Percentiles rank a stretch among this genome's conserved stretches.
Evolutionary conservation across 2,329 filamentous ascomycete genomes (phyloP).

Genomic region (Periglandula ipomoeae): DNA sequence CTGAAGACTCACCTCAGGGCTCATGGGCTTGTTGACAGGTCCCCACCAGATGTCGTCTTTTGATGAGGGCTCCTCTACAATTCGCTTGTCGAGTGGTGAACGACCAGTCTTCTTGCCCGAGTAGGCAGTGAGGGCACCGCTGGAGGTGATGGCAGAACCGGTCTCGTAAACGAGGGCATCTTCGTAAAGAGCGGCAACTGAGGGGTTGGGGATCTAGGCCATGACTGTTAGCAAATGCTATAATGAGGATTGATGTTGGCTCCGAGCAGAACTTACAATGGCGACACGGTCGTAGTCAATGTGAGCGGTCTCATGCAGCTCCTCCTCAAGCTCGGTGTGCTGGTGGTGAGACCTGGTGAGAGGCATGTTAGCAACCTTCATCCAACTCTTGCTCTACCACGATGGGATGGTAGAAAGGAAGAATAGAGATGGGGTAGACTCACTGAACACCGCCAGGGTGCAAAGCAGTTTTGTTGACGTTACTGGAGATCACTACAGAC

Average conservation of each 20-base stretch:
- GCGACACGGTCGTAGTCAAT: conserved; percentile 98
- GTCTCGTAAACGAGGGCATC: conserved; percentile 95
- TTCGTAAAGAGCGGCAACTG: conserved; percentile 93
- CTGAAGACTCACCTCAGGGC: conserved; percentile 63
- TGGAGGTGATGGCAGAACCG: conserved; percentile 92
- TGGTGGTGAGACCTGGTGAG: conserved; percentile 62
- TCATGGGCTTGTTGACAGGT: conserved; percentile 99
- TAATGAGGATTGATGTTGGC: background rate
- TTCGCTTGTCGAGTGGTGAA: conserved; percentile 93
- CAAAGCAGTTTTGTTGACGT: conserved; percentile 84
- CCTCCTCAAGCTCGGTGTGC: conserved; percentile 94
- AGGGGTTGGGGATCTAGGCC: conserved; percentile 71
- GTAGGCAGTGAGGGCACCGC: conserved; percentile 91
- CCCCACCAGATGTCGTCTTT: conserved; percentile 98
- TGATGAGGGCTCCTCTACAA: conserved; percentile 84
- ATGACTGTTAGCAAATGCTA: background rate
- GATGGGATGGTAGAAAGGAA: background rate
- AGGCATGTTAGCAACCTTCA: conserved; percentile 12
- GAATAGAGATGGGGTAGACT: conserved; percentile 31
- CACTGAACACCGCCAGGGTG: conserved; percentile 88
- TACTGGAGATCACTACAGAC: conserved; percentile 41
- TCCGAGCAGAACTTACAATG: conserved; percentile 81
- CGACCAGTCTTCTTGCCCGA: conserved; percentile 97
- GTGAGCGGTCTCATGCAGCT: conserved; percentile 94
- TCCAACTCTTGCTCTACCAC: background rate